Evolutionary conservation across 2,329 filamentous ascomycete species (phyloP), one percentile per base, ranked within the genome.

Genomic region (Magnaporthales sp.): DNA sequence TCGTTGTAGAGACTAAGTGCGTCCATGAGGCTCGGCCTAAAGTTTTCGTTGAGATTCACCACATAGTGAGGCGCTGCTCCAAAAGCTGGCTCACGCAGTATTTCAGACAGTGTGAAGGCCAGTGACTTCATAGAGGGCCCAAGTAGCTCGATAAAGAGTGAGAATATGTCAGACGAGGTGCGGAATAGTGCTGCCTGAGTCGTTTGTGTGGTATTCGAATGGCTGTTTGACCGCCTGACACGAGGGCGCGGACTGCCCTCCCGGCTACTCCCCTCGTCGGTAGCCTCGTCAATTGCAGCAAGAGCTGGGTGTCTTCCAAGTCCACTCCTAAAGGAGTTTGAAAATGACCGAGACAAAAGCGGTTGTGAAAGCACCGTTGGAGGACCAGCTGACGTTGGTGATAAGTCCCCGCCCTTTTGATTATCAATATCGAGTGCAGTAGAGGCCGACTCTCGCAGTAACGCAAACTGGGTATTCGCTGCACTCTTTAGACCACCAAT

Each of bases 51-150:
- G 64, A 95, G 84, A 1, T 83, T 84, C 67, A 98, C 90, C 46
- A 86, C 81, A 68, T 88, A 88, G 30, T 88, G 82, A 0, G 90
- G 86, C 0, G 85, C 83, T 13, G 86, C 80, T 5, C 88, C 88
- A 76, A 96, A 98, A 0, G 93, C 92, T 1, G 96, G 84, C 69
- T 97, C 93, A 66, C 92, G 89, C 8, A 99, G 85, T 10, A 96
- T 93, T 74, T 96, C 90, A 11, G 92, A 92, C 54, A 99, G 78
- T 0, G 95, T 98, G 72, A 91, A 95, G 2, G 92, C 92, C n/a
- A 99, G 80, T 0, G 94, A 97, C 76, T 97, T 96, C 88, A 97
- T 96, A 0, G 94, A 95, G 1, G 95, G 95, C 0, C 95, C 95
- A 26, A 99, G 81, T 70, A 95, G 87, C 24, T 85, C 83, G 68